phyloP scores from a whole-genome alignment of 2,329 filamentous ascomycete species.

The Didymosphaeria variabile region DNA sequence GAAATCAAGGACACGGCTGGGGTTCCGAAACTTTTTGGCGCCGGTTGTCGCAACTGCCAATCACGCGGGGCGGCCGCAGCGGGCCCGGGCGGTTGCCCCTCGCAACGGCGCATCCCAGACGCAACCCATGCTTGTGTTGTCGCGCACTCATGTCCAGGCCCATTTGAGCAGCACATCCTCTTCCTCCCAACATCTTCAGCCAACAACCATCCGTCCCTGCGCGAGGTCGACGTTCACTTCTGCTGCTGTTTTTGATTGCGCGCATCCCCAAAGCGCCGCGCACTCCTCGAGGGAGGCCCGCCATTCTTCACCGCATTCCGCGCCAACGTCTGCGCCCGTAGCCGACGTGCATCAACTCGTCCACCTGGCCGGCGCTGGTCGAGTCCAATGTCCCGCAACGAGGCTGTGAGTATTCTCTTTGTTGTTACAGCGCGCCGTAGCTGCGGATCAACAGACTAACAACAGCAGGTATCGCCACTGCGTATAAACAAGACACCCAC shows the following conservation, averaged over 20 bases:
- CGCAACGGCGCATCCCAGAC: constrained; percentile 30
- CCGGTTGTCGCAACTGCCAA: constrained; percentile 13
- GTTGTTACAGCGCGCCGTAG: background rate
- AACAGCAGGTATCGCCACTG: constrained; percentile 75
- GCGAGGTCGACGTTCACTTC: constrained; percentile 39
- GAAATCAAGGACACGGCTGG: constrained; percentile 5
- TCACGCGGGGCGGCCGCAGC: constrained; percentile 13
- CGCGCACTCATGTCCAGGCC: constrained; percentile 28
- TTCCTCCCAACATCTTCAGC: constrained; percentile 38
- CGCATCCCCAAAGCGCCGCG: constrained; percentile 27
- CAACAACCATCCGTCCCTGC: constrained; percentile 28
- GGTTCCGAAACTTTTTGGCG: constrained; percentile 17
- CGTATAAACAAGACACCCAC: constrained; percentile 77
- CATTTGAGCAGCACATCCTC: constrained; percentile 35
- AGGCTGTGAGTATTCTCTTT: constrained; percentile 45
- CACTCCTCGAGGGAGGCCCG: constrained; percentile 36
- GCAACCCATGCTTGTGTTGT: constrained; percentile 38
- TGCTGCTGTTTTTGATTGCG: constrained; percentile 27
- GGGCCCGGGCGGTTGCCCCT: constrained; percentile 17
- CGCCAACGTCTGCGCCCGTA: constrained; percentile 27
- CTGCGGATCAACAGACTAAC: background rate
- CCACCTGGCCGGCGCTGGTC: constrained; percentile 19
- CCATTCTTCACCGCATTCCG: constrained; percentile 48
- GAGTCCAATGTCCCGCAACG: constrained; percentile 50
- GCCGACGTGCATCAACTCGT: constrained; percentile 35